Evolutionary conservation across 106 monocot genomes (phyloP), one percentile per base, ranked within the genome.

Genomic region (Acorus calamus): DNA sequence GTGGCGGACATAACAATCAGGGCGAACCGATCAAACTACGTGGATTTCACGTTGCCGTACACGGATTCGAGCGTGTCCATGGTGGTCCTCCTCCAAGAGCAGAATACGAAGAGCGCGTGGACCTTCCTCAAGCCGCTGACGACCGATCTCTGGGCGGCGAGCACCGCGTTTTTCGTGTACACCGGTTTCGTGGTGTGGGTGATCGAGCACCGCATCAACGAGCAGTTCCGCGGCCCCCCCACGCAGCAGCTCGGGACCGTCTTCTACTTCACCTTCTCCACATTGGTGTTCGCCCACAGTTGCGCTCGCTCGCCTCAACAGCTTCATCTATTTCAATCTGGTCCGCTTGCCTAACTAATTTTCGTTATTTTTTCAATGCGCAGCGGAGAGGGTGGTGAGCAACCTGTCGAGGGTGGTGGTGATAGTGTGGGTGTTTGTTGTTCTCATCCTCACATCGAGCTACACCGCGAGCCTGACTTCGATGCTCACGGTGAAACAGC

Each of bases 251-350:
- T 83, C 1, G 80, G 83, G 43, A 72, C 80, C 0, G 49, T 80
- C 13, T 83, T 88, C 63, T 88, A 81, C 69, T 88, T 88, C 69
- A 45, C 75, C 44, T 88, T 88, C 77, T 83, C 87, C 14, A 83
- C 78, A 14, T 50, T 83, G 3, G 80, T 84, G 45, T 88, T 78
- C 46, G 76, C 83, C 0, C 84, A 94, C 67, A 79, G 86, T 77
- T 61, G 44, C 7, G 60, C 53, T 3, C 9, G 7, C 49, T 7
- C 8, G 6, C 44, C 13, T 55, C 67, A 28, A 28, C 28, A 28
- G 28, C 28, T 28, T 28, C 28, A 28, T 28, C 0, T 28, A 28
- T 28, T 28, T 28, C n/a, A 10, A 11, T 47, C 28, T 28, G 1
- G 28, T 28, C 28, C 28, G 5, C 10, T 7, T 62, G 6, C n/a